Percentiles rank a stretch among this genome's conserved stretches.
Conservation (phyloP, 2,329 filamentous ascomycete species). For the Diaporthe vexans region DNA sequence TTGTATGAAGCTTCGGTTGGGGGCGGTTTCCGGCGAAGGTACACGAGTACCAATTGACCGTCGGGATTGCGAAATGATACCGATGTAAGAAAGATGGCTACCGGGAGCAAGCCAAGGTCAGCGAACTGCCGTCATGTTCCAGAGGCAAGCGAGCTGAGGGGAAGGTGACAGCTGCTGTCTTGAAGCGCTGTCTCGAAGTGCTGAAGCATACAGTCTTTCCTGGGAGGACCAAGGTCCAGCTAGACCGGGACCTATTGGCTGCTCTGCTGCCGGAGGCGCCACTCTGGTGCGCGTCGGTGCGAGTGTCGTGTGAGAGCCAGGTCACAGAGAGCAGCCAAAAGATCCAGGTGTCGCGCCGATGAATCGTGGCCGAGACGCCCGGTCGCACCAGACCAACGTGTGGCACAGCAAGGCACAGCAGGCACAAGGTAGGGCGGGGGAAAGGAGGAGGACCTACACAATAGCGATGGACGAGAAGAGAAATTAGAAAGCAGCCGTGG, state of each 20-base stretch:
- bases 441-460: slow-evolving; percentile 35
- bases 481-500: slow-evolving; percentile 20
- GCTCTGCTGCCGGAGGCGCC: slow-evolving; percentile 4
- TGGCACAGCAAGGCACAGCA: slow-evolving; percentile 10
- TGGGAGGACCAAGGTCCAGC: slow-evolving; percentile 33
- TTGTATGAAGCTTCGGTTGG: slow-evolving; percentile 4
- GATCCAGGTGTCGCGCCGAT: slow-evolving; percentile 7
- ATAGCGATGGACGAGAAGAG: slow-evolving; percentile 42
- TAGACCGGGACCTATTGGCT: slow-evolving; percentile 30
- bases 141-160: slow-evolving; percentile 36
- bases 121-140: slow-evolving; percentile 11
- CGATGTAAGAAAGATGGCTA: slow-evolving; percentile 41
- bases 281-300: slow-evolving; percentile 22
- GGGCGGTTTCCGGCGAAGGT: not conserved
- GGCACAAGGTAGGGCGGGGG: not conserved
- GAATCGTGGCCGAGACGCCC: slow-evolving; percentile 11
- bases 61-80: slow-evolving; percentile 37
- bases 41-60: slow-evolving; percentile 5
- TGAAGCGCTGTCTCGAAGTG: slow-evolving; percentile 24
- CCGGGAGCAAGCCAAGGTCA: slow-evolving; percentile 19
- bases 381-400: slow-evolving; percentile 26
- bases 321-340: slow-evolving; percentile 20
- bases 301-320: slow-evolving; percentile 3
- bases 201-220: slow-evolving; percentile 23
- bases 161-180: slow-evolving; percentile 1